Conservation (phyloP, 1,284 basidiomycete genomes). For the Flammula alnicola region DNA sequence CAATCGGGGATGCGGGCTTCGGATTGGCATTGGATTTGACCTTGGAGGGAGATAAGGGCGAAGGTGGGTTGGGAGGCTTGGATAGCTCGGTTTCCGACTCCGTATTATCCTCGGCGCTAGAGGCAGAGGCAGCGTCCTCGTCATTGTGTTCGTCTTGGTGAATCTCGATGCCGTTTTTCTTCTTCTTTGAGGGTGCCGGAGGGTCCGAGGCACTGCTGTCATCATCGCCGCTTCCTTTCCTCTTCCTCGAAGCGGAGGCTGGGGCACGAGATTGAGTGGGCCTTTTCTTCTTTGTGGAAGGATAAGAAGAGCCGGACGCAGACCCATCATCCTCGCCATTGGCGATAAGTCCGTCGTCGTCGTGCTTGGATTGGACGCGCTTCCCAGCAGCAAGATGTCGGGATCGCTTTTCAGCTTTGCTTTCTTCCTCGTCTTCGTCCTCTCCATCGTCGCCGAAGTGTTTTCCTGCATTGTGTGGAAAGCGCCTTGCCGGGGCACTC, state of each 20-base stretch:
- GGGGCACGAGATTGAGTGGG: conserved; percentile 16
- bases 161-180: conserved; percentile 42
- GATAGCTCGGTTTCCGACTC: conserved; percentile 37
- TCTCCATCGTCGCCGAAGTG: conserved; percentile 18
- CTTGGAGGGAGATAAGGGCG: conserved; percentile 18
- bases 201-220: conserved; percentile 23
- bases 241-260: conserved; percentile 16
- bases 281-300: conserved; percentile 19
- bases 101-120: conserved; percentile 25
- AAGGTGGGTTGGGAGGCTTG: conserved; percentile 7
- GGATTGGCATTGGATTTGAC: conserved; percentile 12
- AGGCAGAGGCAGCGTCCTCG: conserved; percentile 22
- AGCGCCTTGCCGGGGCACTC: too few species aligned
- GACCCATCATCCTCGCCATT: conserved; percentile 25
- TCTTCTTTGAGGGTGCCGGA: conserved; percentile 41
- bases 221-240: conserved; percentile 16
- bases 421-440: conserved; percentile 20
- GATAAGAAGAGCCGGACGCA: conserved; percentile 25
- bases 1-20: conserved; percentile 17
- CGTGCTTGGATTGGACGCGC: conserved; percentile 7
- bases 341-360: conserved; percentile 11
- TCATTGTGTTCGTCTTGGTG: conserved; percentile 27
- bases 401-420: conserved; percentile 13
- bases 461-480: conserved; percentile 4
- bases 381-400: conserved; percentile 8